phyloP scores from a whole-genome alignment of 2,329 filamentous ascomycete species.

The Pseudogymnoascus sp. region DNA sequence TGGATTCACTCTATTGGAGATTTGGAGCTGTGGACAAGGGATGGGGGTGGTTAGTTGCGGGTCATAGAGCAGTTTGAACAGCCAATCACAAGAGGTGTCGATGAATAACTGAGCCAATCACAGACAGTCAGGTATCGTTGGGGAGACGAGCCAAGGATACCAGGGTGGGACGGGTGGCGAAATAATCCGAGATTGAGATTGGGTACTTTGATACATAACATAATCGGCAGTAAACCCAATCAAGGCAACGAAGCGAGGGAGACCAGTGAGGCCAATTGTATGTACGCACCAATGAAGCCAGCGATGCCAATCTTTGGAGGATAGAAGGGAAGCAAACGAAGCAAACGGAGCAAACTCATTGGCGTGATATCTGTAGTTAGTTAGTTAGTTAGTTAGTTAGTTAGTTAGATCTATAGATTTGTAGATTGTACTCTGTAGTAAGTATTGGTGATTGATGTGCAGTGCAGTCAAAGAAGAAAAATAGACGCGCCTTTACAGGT shows the following conservation, averaged over 20 bases:
- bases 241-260: neutral
- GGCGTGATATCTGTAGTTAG: neutral
- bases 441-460: neutral
- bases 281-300: too few species aligned
- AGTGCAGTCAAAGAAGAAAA: neutral
- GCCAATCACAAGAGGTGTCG: neutral
- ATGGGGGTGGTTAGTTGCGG: neutral
- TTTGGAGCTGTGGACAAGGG: neutral
- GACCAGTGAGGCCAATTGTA: neutral
- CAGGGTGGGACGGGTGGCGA: slow-evolving; percentile 2
- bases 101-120: neutral
- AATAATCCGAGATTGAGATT: slow-evolving; percentile 5
- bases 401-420: too few species aligned
- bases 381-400: too few species aligned
- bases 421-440: neutral
- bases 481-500: neutral
- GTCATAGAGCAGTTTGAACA: neutral
- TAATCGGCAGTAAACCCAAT: neutral
- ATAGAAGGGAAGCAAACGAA: neutral
- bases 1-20: neutral
- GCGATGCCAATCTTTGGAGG: neutral
- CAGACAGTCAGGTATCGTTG: neutral
- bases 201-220: neutral
- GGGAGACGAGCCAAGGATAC: neutral
- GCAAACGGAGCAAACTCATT: neutral